Percentiles rank a stretch among this genome's conserved stretches.
Evolutionary conservation across 2,329 filamentous ascomycete species (phyloP).

Genomic region (Epichloe gansuensis): DNA sequence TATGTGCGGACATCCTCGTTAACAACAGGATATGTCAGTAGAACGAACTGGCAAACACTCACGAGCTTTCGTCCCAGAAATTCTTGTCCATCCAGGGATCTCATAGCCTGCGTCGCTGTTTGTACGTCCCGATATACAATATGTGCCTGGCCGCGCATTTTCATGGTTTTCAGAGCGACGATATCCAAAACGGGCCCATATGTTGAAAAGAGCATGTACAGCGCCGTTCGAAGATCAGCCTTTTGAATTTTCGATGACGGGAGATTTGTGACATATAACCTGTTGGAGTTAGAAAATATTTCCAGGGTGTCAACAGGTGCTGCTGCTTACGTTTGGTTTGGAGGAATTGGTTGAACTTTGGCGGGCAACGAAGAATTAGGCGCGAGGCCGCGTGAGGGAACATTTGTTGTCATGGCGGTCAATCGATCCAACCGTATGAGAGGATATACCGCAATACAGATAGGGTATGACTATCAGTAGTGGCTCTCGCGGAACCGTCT

Average conservation of each 20-base stretch:
- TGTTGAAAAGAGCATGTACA: slow-evolving; percentile 90
- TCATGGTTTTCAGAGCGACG: slow-evolving; percentile 73
- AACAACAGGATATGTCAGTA: neutral
- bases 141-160: slow-evolving; percentile 95
- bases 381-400: slow-evolving; percentile 26
- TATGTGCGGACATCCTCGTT: slow-evolving; percentile 23
- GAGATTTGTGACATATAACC: slow-evolving; percentile 81
- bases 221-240: slow-evolving; percentile 66
- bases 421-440: neutral
- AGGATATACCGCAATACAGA: neutral
- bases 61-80: slow-evolving; percentile 83
- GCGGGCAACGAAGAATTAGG: slow-evolving; percentile 30
- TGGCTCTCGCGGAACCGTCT: neutral
- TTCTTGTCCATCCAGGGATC: slow-evolving; percentile 70
- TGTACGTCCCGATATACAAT: slow-evolving; percentile 82
- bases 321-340: slow-evolving; percentile 59
- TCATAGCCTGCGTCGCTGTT: slow-evolving; percentile 87
- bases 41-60: slow-evolving; percentile 20
- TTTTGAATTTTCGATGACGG: slow-evolving; percentile 81
- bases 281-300: slow-evolving; percentile 21
- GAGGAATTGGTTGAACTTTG: slow-evolving; percentile 44
- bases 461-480: neutral
- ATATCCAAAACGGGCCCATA: slow-evolving; percentile 89
- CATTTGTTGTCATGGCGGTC: slow-evolving; percentile 22
- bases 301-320: neutral